A percentile compares a stretch with the other conserved stretches of the same genome.
Evolutionary conservation across 192 early-diverging fungal species (phyloP).

Genomic region (Backusella tuberculispora): DNA sequence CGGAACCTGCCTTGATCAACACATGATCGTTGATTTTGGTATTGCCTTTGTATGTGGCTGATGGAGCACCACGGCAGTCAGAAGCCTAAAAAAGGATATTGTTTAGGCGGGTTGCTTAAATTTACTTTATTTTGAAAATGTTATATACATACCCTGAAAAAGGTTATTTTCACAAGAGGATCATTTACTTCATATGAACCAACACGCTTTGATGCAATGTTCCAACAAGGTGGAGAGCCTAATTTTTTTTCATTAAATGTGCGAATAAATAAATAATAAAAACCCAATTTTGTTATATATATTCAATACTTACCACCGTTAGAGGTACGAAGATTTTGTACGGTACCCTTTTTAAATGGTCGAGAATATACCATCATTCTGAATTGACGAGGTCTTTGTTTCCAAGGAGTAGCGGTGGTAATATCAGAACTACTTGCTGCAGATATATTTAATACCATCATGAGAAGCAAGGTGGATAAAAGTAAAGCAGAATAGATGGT

Average conservation of each 20-base stretch:
- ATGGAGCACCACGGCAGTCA: conserved; percentile 22
- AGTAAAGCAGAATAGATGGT: not conserved
- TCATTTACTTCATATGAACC: conserved; percentile 17
- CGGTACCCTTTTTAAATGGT: conserved; percentile 13
- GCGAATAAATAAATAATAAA: not conserved
- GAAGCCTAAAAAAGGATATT: conserved; percentile 14
- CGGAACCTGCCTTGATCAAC: conserved; percentile 16
- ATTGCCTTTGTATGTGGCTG: not conserved
- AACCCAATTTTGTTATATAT: not conserved
- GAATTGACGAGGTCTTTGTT: conserved; percentile 25
- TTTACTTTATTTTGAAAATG: not conserved
- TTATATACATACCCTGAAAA: conserved; percentile 20
- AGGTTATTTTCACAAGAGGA: conserved; percentile 22
- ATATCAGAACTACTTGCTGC: not conserved
- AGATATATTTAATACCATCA: not conserved
- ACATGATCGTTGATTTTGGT: not conserved
- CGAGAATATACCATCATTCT: conserved; percentile 22
- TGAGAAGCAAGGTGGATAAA: not conserved
- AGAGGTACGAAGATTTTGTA: not conserved
- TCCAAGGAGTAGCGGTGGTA: not conserved
- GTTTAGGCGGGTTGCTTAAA: not conserved
- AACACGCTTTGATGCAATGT: conserved; percentile 17
- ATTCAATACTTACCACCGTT: conserved; percentile 22
- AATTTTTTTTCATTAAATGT: not conserved
- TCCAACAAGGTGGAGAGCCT: conserved; percentile 21